Percentiles rank a stretch among this genome's conserved stretches.
These are phyloP conservation scores for Tricholoma matsutake DNA, from an alignment of 768 basidiomycete species.

Conservation along the genomic window DNA sequence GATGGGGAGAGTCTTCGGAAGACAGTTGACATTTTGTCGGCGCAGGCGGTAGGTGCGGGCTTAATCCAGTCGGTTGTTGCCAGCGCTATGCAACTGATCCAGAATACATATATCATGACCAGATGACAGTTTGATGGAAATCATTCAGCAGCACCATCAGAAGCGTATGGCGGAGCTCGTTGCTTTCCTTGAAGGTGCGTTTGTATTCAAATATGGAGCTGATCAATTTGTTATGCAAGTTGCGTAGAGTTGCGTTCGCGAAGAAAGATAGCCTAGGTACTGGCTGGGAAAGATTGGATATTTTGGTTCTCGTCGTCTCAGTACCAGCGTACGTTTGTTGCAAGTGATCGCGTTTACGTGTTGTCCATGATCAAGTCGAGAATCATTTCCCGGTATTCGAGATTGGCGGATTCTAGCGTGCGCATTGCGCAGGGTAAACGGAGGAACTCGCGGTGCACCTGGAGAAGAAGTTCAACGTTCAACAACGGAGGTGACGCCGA, in stretches of 20 bases:
- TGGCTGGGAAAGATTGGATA: too few species aligned
- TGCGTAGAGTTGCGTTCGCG: too few species aligned
- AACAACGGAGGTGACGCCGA: background rate
- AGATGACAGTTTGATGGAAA: slow-evolving; percentile 6
- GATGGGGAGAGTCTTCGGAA: background rate
- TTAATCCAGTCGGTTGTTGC: background rate
- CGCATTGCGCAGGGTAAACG: too few species aligned
- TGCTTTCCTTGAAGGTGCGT: slow-evolving; percentile 12
- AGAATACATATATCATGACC: slow-evolving; percentile 8
- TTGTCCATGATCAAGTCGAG: too few species aligned
- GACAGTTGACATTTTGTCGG: background rate
- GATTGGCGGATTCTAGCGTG: too few species aligned
- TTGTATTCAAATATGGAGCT: background rate
- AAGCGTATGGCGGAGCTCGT: slow-evolving; percentile 9
- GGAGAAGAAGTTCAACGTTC: too few species aligned
- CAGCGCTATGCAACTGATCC: background rate
- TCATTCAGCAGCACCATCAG: slow-evolving; percentile 9
- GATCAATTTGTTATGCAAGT: background rate
- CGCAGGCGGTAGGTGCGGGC: background rate
- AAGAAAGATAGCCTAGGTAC: too few species aligned
- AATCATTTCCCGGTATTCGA: too few species aligned
- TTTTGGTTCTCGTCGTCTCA: too few species aligned
- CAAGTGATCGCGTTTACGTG: too few species aligned
- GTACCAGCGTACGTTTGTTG: too few species aligned
- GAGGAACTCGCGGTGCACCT: too few species aligned